Evolutionary conservation across 768 basidiomycete genomes (phyloP).

Genomic region (Suillus discolor): DNA sequence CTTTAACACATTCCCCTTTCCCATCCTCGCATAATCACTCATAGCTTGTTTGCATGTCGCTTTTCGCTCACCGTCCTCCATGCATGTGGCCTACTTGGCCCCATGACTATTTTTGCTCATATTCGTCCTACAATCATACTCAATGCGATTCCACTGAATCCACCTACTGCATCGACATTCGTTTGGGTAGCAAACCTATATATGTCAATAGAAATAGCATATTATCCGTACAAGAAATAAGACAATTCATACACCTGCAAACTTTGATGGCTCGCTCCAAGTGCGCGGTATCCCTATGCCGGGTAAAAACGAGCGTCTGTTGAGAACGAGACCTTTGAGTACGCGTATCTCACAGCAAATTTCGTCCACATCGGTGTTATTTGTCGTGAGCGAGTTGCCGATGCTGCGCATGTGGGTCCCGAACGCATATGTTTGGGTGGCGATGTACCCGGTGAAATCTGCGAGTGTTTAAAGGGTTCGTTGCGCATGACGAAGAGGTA

Average conservation of each 20-base stretch:
- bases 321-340: slow-evolving; percentile 77
- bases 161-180: background rate
- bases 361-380: slow-evolving; percentile 60
- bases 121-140: background rate
- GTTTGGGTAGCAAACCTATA: background rate
- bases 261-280: slow-evolving; percentile 7
- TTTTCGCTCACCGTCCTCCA: background rate
- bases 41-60: background rate
- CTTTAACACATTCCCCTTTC: background rate
- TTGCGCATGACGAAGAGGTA: slow-evolving; percentile 45
- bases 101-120: background rate
- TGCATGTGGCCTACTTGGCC: too few species aligned
- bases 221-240: background rate
- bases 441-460: slow-evolving; percentile 79
- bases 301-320: slow-evolving; percentile 49
- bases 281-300: slow-evolving; percentile 10
- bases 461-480: slow-evolving; percentile 66
- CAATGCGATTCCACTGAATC: background rate
- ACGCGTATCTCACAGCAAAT: slow-evolving; percentile 73
- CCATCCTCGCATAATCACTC: background rate
- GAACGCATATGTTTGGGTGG: slow-evolving; percentile 66
- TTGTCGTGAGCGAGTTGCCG: slow-evolving; percentile 19
- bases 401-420: slow-evolving; percentile 19
- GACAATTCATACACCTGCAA: slow-evolving; percentile 5
- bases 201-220: background rate